Evolutionary conservation across 768 basidiomycete species (phyloP).

Genomic region (Mycena galericulata): DNA sequence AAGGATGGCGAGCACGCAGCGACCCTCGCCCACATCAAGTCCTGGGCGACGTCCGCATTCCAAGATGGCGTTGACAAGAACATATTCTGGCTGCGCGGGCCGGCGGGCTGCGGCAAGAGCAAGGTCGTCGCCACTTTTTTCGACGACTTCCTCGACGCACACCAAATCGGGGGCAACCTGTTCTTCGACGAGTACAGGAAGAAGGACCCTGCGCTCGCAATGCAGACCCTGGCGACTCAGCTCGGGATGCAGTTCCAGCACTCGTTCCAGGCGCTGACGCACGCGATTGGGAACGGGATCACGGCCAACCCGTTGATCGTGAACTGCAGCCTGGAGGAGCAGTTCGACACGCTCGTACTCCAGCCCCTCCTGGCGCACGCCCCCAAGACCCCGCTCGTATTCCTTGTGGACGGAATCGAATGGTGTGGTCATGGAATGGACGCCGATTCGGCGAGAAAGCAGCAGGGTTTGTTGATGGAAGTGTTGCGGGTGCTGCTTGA

Average conservation of each 20-base stretch:
- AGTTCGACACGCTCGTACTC: slow-evolving; percentile 5
- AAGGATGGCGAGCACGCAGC: background rate
- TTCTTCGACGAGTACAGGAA: slow-evolving; percentile 10
- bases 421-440: background rate
- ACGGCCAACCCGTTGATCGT: background rate
- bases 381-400: background rate
- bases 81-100: slow-evolving; percentile 13
- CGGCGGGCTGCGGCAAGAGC: background rate
- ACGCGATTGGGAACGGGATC: background rate
- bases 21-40: background rate
- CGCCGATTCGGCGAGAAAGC: background rate
- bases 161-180: background rate
- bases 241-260: background rate
- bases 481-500: slow-evolving; percentile 3
- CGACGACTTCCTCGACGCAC: background rate
- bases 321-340: background rate
- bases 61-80: background rate
- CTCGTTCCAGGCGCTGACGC: background rate
- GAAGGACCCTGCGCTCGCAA: background rate
- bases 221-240: slow-evolving; percentile 15
- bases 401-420: slow-evolving; percentile 9
- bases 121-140: background rate
- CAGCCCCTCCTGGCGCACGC: background rate
- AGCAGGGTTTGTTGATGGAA: background rate
- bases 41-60: slow-evolving; percentile 1